Evolutionary conservation across 2,329 filamentous ascomycete species (phyloP), one percentile per base, ranked within the genome.

Genomic region (Triangularia setosa): DNA sequence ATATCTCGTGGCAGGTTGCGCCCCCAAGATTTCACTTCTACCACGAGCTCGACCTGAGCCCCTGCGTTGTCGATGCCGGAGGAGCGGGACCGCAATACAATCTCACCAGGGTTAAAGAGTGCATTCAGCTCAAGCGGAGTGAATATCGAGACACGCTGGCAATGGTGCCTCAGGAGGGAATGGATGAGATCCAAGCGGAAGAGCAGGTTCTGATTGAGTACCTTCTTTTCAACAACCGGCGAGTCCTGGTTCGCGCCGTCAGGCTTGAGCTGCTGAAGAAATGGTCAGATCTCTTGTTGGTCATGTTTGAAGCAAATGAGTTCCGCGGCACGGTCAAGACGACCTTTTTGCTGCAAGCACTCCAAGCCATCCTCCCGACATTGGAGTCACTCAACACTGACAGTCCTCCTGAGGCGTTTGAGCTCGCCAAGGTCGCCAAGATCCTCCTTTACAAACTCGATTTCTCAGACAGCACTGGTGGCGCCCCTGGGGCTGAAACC

Each of bases 361-460:
- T 99, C 4, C 93, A 98, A 73, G 86, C 94, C 14, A 90, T 96
- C 58, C 82, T 97, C 6, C 93, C 95, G 0, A 96, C 92, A 68
- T 84, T 99, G 12, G 94, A 98, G 73, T 84, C 84, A 18, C 90
- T 90, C 58, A 87, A 92, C 63, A 83, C 86, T 4, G 87, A 90
- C 9, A 87, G 90, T 63, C 81, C 88, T 1, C 81, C 83, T 14
- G 89, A 93, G 62, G 90, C 92, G 2, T 79, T 89, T 25, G 88
- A 96, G 72, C 82, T 97, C 24, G 90, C 92, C 16, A 87, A 87
- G 68, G 81, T 97, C n/a, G 87, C 89, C 11, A 88, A 89, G 72
- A 83, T 89, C 21, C 79, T 95, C 1, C 81, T 93, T 3, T 90
- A 88, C 73, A 87, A 90, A 74, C 79, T 95, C 71, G 85, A 93